Base-by-base conservation (phyloP, 495 filamentous ascomycete species). In the Bathelium albidoporum region DNA sequence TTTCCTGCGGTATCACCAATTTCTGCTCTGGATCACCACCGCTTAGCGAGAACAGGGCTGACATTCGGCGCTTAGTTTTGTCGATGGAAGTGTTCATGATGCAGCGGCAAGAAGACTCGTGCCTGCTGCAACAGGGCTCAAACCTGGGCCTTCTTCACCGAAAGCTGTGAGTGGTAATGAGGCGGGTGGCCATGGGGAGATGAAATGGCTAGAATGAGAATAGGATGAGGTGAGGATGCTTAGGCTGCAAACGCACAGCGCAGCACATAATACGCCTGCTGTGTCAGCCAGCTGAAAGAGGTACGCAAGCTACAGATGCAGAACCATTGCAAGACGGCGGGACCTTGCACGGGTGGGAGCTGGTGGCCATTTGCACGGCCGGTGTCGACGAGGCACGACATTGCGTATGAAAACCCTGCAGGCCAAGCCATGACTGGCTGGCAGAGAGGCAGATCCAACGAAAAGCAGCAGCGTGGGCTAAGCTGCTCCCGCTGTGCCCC, bases 371-470 rank as follows among this genome's bases (percentile, higher is more conserved):
- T 20, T 29, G 12, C 5, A 24, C 49, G 3, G 43, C 43, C 49
- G 49, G 49, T 55, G 49, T 55, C 49, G 22, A 28, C 22, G 24
- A 39, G 29, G 49, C 49, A 29, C 49, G 49, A 55, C 49, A 55
- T 55, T 55, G 20, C 49, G 49, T 55, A 29, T 28, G 49, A 29
- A 55, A 55, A 55, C 49, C 49, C 49, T 55, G 49, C 49, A 55
- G 49, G 49, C 7, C 24, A 9, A 12, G 24, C 12, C 22, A 26
- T 55, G 49, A 55, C 12, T 55, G 49, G 49, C 49, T 55, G 20
- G 26, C n/a, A n/a, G 49, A n/a, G 49, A 55, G 24, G 49, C 49
- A 55, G 12, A 55, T 55, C 49, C 24, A 55, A 55, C 49, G 20
- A 55, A 29, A 26, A 20, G 49, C 2, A 29, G 29, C 44, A 20